These are phyloP conservation scores for Dipteronia dyeriana DNA, from an alignment of 345 rosid species.

Conservation along the genomic window DNA sequence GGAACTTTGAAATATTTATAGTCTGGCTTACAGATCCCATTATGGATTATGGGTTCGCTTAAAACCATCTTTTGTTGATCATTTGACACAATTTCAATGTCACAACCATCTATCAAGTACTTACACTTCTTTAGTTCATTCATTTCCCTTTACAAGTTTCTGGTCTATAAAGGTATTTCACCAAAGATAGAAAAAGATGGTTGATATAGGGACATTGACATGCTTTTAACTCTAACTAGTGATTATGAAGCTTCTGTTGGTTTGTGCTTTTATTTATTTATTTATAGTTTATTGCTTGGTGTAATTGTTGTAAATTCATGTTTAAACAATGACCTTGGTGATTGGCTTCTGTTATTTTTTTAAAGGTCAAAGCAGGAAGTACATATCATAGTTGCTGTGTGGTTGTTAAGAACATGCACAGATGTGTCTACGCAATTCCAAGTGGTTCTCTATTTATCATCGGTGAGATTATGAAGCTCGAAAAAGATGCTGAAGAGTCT, in stretches of 20 bases:
- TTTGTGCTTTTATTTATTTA: background rate
- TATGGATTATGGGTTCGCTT: background rate
- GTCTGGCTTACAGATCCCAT: background rate
- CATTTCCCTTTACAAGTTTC: background rate
- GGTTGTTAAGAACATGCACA: constrained; percentile 77
- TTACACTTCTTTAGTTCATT: background rate
- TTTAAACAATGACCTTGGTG: background rate
- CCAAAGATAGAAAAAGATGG: background rate
- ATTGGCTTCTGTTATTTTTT: constrained; percentile 17
- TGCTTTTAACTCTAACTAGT: background rate
- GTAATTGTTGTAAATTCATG: background rate
- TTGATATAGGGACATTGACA: background rate
- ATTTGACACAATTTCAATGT: background rate
- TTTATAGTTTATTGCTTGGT: background rate
- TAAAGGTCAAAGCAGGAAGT: constrained; percentile 81
- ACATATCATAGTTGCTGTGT: constrained; percentile 82
- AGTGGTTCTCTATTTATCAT: constrained; percentile 54
- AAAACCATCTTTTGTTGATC: background rate
- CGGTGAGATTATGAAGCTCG: constrained; percentile 62
- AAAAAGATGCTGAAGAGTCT: constrained; percentile 73
- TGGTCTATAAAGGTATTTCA: background rate
- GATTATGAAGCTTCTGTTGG: background rate
- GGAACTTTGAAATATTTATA: background rate
- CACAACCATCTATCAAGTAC: background rate
- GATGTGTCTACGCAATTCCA: constrained; percentile 92